Base-by-base conservation (phyloP, 2,329 filamentous ascomycete species). In the Sporothrix euskadiensis region DNA sequence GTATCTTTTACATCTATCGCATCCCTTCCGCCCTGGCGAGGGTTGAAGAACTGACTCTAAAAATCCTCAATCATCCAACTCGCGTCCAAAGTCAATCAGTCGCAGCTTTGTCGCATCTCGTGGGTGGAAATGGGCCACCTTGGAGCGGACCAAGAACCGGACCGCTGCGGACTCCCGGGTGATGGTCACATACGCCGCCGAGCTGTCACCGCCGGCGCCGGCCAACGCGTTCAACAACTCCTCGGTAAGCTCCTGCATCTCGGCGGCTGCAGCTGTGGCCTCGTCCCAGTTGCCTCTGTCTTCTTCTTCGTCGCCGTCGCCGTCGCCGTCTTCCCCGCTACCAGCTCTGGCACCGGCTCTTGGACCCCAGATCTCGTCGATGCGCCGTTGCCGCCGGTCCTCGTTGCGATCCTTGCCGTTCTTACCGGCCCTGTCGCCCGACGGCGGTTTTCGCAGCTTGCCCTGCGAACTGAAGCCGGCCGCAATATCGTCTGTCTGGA, bases 71-170 rank as follows among this genome's bases (percentile, higher is more conserved):
- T 85, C 85, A 68, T 90, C 88, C 75, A 91, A 78, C 76, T 90
- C 89, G 73, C 87, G 85, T 19, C 89, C 89, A 83, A 91, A 91
- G 79, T 91, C 89, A 65, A 91, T 81, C 65, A 91, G 80, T 69
- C 87, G 85, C 70, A 92, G 80, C 78, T 82, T 85, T 57, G 83
- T 87, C 16, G 89, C 88, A 80, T 91, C 89, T 75, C 84, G 87
- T 3, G 88, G 89, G 77, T 92, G 89, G 76, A 91, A 90, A 77
- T 89, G 86, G 3, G 90, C 90, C 56, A 90, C 89, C 78, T 90
- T 90, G 52, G 88, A 89, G 72, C 89, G 82, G 47, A 91, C 88
- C 30, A 91, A 82, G 77, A 91, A 91, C 75, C 89, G 85, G 2
- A 87, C 87, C 14, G 88, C 88, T 2, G 89, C 88, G 63, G 89